A percentile compares a stretch with the other conserved stretches of the same genome.
Conservation (phyloP, 2,329 filamentous ascomycete genomes). For the Westerdykella aurantiaca region DNA sequence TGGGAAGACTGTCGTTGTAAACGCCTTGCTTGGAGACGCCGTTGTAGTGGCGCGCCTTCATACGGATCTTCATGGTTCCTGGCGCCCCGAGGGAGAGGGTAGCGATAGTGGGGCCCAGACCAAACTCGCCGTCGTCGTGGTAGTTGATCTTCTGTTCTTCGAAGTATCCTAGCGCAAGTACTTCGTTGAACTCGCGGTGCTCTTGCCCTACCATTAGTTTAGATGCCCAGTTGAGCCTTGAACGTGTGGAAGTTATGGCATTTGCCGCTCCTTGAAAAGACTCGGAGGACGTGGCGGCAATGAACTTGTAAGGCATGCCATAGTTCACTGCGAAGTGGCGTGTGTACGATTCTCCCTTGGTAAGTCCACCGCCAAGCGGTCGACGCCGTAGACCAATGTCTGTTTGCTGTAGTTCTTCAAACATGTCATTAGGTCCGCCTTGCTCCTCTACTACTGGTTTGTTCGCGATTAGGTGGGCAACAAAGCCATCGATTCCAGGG, state of each 20-base stretch:
- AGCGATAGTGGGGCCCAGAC: conserved; percentile 57
- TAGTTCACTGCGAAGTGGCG: conserved; percentile 53
- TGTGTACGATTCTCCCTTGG: conserved; percentile 44
- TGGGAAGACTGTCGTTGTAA: conserved; percentile 27
- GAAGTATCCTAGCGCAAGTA: conserved; percentile 59
- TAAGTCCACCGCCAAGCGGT: conserved; percentile 9
- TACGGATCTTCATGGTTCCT: conserved; percentile 53
- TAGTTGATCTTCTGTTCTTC: conserved; percentile 55
- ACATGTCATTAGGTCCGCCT: conserved; percentile 58
- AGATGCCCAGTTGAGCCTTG: conserved; percentile 53
- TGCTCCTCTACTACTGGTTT: conserved; percentile 45
- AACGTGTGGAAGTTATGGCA: conserved; percentile 47
- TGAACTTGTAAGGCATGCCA: conserved; percentile 63
- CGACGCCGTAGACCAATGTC: conserved; percentile 34
- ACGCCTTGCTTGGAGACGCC: conserved; percentile 31
- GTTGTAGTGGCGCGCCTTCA: conserved; percentile 48
- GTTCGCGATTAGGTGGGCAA: conserved; percentile 56
- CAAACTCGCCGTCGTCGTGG: conserved; percentile 62
- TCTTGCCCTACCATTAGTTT: conserved; percentile 34
- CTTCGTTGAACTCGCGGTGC: conserved; percentile 54
- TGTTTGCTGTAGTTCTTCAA: conserved; percentile 41
- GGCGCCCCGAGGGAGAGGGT: conserved; percentile 54
- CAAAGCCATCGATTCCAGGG: conserved; percentile 40
- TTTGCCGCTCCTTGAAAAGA: conserved; percentile 26
- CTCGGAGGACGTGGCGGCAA: conserved; percentile 44